These are phyloP conservation scores for Nitzschia palea DNA, from an alignment of 108 stramenopile genomes.

Conservation along the genomic window DNA sequence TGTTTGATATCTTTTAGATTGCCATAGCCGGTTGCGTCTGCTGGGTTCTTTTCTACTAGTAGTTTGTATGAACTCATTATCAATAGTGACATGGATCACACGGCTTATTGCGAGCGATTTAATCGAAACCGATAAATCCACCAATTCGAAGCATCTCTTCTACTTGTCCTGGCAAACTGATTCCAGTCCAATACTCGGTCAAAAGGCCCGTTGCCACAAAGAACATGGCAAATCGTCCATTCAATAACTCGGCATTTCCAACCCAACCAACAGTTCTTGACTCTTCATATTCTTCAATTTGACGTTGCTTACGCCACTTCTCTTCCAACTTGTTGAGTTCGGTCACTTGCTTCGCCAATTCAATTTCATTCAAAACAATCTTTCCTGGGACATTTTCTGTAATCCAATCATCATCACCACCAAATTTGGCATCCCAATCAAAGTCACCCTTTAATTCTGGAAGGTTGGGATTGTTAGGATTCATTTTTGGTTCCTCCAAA, in stretches of 20 bases:
- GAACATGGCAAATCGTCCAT: slow-evolving; percentile 93
- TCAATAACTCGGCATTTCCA: slow-evolving; percentile 75
- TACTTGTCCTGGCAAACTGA: slow-evolving; percentile 89
- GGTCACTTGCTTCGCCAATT: slow-evolving; percentile 81
- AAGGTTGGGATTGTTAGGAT: slow-evolving; percentile 72
- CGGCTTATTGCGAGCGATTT: too few species aligned
- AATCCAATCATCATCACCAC: slow-evolving; percentile 82
- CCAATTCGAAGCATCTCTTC: slow-evolving; percentile 89
- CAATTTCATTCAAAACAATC: slow-evolving; percentile 74
- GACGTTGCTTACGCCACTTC: slow-evolving; percentile 63
- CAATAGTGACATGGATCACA: too few species aligned
- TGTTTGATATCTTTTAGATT: not conserved
- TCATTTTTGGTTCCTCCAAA: slow-evolving; percentile 47
- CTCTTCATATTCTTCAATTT: slow-evolving; percentile 63
- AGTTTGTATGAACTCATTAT: too few species aligned
- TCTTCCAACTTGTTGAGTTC: slow-evolving; percentile 73
- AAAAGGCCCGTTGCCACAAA: slow-evolving; percentile 89
- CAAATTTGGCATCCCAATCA: slow-evolving; percentile 86
- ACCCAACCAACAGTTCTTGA: slow-evolving; percentile 73
- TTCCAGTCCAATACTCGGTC: slow-evolving; percentile 92
- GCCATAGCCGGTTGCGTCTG: too few species aligned
- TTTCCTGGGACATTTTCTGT: slow-evolving; percentile 85
- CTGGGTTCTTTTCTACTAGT: too few species aligned
- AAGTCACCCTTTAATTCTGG: slow-evolving; percentile 87
- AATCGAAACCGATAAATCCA: slow-evolving; percentile 81